Evolutionary conservation across 2,329 filamentous ascomycete genomes (phyloP), one percentile per base, ranked within the genome.

Genomic region (Diaporthe sp.): DNA sequence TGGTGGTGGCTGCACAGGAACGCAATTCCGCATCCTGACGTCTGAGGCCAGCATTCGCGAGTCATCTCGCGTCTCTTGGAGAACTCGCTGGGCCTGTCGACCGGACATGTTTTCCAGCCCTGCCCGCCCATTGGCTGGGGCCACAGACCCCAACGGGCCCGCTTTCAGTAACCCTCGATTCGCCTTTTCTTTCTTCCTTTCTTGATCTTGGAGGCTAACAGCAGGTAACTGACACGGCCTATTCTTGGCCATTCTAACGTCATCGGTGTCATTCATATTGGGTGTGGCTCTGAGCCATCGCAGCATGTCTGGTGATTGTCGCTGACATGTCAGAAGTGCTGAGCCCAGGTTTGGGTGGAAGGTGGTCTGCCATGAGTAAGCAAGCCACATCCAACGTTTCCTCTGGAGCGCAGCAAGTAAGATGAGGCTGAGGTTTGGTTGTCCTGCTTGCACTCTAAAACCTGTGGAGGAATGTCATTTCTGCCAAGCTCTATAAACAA

Each of bases 231-330:
- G 31, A 53, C 28, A 25, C 12, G 31, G 19, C 15, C 31, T 68
- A 28, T 19, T 39, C 62, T 68, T 68, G 46, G 46, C 46, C n/a
- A 53, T 25, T 53, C 22, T 34, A 39, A 68, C 65, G 65, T 68
- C 46, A 68, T 68, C 65, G 46, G 22, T 53, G 22, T 53, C 46
- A 53, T 28, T 51, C 1, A 37, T 53, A 22, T 39, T 39, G 65
- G 46, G 10, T 28, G 46, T 68, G 65, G 46, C 49, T 53, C n/a
- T 53, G 34, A 15, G 46, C 34, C 22, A 28, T 39, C 65, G 46
- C 10, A 55, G 65, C 39, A 31, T 42, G 22, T 53, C 65, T 68
- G 46, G 46, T 53, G 46, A 68, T 28, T 19, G 65, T 39, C 39
- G 39, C 13, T 49, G 61, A 65, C 61, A 49, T 49, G 61, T 49